Evolutionary conservation across 345 rosid genomes (phyloP).

Genomic region (thale cress (Arabidopsis thaliana)): TAIR10.1 NC_003074.8:17816501-17817000

Average conservation of each 20-base stretch:
- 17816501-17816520: background rate
- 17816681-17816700: constrained; percentile 12
- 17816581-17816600: constrained; percentile 21
- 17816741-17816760: constrained; percentile 17
- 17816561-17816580: constrained; percentile 14
- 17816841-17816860: constrained; percentile 9
- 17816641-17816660: constrained; percentile 18
- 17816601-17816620: constrained; percentile 6
- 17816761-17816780: constrained; percentile 16
- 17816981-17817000: constrained; percentile 75
- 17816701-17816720: constrained; percentile 20
- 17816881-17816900: constrained; percentile 59
- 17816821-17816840: constrained; percentile 11
- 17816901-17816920: constrained; percentile 63
- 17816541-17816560: constrained; percentile 17
- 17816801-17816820: constrained; percentile 14
- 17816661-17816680: constrained; percentile 23
- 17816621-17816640: constrained; percentile 16
- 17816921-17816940: constrained; percentile 73
- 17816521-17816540: constrained; percentile 14
- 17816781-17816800: constrained; percentile 3
- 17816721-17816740: constrained; percentile 9
- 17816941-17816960: constrained; percentile 84
- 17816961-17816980: constrained; percentile 84
- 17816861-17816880: constrained; percentile 34